phyloP scores from a whole-genome alignment of 78 protist genomes.

The Paratrimastix pyriformis region DNA sequence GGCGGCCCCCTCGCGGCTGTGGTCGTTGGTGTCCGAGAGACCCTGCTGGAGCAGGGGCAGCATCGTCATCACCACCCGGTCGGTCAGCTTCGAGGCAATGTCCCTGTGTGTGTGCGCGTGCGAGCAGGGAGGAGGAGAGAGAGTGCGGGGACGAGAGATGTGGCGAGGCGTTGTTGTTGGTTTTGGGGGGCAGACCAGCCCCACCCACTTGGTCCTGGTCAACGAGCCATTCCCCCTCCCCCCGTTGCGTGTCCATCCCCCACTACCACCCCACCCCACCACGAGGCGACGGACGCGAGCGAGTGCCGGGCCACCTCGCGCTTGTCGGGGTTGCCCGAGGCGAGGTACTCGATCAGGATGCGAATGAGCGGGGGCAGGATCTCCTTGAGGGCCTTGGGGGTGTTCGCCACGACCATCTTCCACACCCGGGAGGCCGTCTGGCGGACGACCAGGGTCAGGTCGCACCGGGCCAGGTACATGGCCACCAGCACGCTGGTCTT shows the following conservation, averaged over 20 bases:
- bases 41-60: constrained; percentile 47
- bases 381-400: constrained; percentile 62
- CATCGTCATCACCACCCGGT: constrained; percentile 59
- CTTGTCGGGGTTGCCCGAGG: too few species aligned
- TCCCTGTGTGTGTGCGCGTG: too few species aligned
- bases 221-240: too few species aligned
- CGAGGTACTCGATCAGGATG: constrained; percentile 46
- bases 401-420: constrained; percentile 67
- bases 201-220: too few species aligned
- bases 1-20: constrained; percentile 65
- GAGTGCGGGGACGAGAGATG: too few species aligned
- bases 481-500: constrained; percentile 48
- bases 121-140: too few species aligned
- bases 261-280: too few species aligned
- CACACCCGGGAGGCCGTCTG: constrained; percentile 64
- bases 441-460: constrained; percentile 47
- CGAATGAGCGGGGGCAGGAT: constrained; percentile 51
- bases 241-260: too few species aligned
- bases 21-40: constrained; percentile 20
- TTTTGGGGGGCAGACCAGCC: too few species aligned
- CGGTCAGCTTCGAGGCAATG: constrained; percentile 66
- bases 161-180: too few species aligned
- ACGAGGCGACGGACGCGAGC: too few species aligned
- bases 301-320: too few species aligned
- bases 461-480: constrained; percentile 67